Evolutionary conservation across 2,329 filamentous ascomycete genomes (phyloP).

Genomic region (Colletotrichum cuscutae): DNA sequence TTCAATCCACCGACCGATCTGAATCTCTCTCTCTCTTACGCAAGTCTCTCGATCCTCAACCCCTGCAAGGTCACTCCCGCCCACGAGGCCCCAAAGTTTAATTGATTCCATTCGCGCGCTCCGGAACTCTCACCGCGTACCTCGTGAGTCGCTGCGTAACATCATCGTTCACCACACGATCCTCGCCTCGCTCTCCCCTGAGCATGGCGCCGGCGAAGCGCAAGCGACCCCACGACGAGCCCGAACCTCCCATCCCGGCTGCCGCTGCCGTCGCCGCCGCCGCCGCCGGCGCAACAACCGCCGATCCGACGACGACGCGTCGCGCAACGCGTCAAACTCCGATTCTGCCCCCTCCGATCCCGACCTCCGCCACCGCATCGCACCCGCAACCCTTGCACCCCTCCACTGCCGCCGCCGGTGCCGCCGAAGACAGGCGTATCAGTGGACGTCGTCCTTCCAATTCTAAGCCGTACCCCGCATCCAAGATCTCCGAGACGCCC

Average conservation of each 20-base stretch:
- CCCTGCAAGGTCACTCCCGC: constrained; percentile 26
- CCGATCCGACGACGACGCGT: constrained; percentile 47
- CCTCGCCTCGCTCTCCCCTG: neutral
- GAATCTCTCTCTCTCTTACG: neutral
- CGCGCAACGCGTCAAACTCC: constrained; percentile 53
- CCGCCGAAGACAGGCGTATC: constrained; percentile 37
- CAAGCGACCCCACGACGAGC: constrained; percentile 45
- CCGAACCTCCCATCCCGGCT: constrained; percentile 32
- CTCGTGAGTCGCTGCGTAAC: neutral
- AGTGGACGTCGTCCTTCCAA: constrained; percentile 35
- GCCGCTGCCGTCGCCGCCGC: neutral
- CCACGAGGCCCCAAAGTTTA: constrained; percentile 28
- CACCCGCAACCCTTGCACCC: constrained; percentile 32
- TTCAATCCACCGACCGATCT: neutral
- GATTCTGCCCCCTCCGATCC: constrained; percentile 45
- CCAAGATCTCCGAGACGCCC: constrained; percentile 18
- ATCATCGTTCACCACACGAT: neutral
- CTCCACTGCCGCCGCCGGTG: constrained; percentile 31
- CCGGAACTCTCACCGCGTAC: neutral
- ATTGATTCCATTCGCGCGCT: constrained; percentile 14
- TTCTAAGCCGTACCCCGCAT: neutral
- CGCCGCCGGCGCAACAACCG: constrained; percentile 33
- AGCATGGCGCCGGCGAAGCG: constrained; percentile 47
- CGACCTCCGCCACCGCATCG: constrained; percentile 36
- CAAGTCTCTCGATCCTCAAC: neutral